Base-by-base conservation (phyloP, 352 stramenopile species). In the Blastocystis hominis region DNA sequence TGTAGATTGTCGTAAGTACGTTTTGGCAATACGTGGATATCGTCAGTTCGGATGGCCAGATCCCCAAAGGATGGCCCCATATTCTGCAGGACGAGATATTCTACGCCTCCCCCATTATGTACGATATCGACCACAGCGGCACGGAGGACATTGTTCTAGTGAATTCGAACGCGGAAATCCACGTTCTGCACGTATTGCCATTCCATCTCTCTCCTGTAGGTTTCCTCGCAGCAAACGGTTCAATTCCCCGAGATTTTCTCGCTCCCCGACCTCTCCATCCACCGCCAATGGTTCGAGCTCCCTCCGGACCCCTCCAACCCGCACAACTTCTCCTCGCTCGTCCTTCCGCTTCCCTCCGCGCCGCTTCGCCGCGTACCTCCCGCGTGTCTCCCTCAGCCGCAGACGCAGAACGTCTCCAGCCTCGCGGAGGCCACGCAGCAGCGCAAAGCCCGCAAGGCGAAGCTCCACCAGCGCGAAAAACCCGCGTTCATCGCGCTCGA, bases 21-120 rank as follows among this genome's bases (percentile, higher is more conserved):
- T 84, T 68, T 53, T 84, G 72, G 72, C 59, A 68, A 40, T 84
- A 69, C 20, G 17, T 68, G n/a, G 56, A 84, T 50, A 40, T 68
- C 1, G 42, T 84, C 1, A 42, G 30, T 24, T 7, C 44, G n/a
- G 36, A 69, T 46, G 72, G 72, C 3, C 42, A 17, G 20, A 66
- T 53, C 5, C 36, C 10, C 10, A 53, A 64, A 6, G 72, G 72
- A 50, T 84, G 72, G 72, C 72, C 72, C 6, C 44, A 68, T 15
- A 40, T 44, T 69, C 36, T 84, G 1, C 44, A 20, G 10, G 47
- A 84, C 55, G 20, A 20, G 24, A 38, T 34, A 13, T 84, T 84
- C 47, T 68, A 69, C 30, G 44, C 24, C 36, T 54, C 53, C 24
- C 72, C 72, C 9, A 53, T 84, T 30, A 34, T 84, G 17, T 20